phyloP scores from a whole-genome alignment of 2,329 filamentous ascomycete species.

The Fusarium sp. region DNA sequence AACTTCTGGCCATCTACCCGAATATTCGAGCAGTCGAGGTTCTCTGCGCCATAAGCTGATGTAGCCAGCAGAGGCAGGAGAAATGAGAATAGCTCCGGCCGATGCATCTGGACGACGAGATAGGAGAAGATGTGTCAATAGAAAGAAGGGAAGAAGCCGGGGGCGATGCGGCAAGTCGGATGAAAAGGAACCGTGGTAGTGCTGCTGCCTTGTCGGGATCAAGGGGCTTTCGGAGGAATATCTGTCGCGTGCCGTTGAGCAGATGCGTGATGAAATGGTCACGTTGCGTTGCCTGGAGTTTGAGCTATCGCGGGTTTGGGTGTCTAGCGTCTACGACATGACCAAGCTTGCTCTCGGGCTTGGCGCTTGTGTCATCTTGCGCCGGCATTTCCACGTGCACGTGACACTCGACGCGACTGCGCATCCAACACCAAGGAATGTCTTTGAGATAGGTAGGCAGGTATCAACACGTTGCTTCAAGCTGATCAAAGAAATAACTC shows the following conservation, averaged over 20 bases:
- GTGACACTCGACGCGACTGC: conserved; percentile 38
- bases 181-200: conserved; percentile 9
- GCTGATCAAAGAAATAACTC: not conserved
- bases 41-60: conserved; percentile 53
- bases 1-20: conserved; percentile 66
- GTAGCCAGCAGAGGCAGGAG: conserved; percentile 51
- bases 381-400: conserved; percentile 38
- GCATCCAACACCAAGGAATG: not conserved
- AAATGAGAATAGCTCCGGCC: conserved; percentile 49
- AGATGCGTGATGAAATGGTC: conserved; percentile 42
- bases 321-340: conserved; percentile 34
- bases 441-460: no score
- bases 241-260: conserved; percentile 21
- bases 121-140: conserved; percentile 6
- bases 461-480: not conserved
- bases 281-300: conserved; percentile 32
- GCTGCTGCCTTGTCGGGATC: not conserved
- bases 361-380: conserved; percentile 47
- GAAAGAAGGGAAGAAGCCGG: conserved; percentile 1
- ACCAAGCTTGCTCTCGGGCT: conserved; percentile 40
- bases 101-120: conserved; percentile 50
- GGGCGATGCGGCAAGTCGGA: conserved; percentile 9
- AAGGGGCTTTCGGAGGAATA: not conserved
- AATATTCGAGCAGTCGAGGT: conserved; percentile 69
- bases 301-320: conserved; percentile 40